A percentile compares a stretch with the other conserved stretches of the same genome.
Conservation (phyloP, 345 rosid genomes). For the Arabis hirsuta region DNA sequence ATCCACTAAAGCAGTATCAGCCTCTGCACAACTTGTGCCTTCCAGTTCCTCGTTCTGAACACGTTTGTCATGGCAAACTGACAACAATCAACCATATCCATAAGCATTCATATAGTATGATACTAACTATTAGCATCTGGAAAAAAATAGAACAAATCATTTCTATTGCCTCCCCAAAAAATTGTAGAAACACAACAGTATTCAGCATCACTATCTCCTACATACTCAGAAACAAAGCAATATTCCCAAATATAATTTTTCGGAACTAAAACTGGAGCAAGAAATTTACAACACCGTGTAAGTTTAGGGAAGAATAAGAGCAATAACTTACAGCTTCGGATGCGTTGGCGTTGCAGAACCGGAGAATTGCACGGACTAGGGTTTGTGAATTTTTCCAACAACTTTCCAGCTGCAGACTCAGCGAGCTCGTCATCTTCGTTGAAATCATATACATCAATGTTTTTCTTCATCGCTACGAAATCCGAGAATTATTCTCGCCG, state of each 20-base stretch:
- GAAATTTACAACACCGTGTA: not conserved
- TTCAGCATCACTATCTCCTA: conserved; percentile 9
- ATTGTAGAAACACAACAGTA: conserved; percentile 1
- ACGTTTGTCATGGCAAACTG: conserved; percentile 52
- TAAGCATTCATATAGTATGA: conserved; percentile 15
- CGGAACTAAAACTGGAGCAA: conserved; percentile 1
- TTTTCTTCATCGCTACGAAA: conserved; percentile 56
- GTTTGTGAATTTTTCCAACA: conserved; percentile 56
- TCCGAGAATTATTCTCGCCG: not conserved
- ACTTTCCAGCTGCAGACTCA: conserved; percentile 54
- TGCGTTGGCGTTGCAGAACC: conserved; percentile 50
- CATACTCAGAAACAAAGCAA: conserved; percentile 13
- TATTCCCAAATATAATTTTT: not conserved
- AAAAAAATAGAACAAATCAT: not conserved
- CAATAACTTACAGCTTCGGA: conserved; percentile 57
- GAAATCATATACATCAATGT: conserved; percentile 64
- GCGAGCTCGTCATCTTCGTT: conserved; percentile 71
- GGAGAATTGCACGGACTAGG: conserved; percentile 58
- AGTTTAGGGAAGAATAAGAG: not conserved
- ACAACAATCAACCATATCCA: conserved; percentile 28
- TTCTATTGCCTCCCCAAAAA: conserved; percentile 6
- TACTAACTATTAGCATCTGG: conserved; percentile 1
- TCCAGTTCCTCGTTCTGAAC: conserved; percentile 41
- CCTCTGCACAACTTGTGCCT: conserved; percentile 46
- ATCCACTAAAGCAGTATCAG: conserved; percentile 47